Conservation (phyloP, 257 asterid species). For the Fraxinus excelsior region DNA sequence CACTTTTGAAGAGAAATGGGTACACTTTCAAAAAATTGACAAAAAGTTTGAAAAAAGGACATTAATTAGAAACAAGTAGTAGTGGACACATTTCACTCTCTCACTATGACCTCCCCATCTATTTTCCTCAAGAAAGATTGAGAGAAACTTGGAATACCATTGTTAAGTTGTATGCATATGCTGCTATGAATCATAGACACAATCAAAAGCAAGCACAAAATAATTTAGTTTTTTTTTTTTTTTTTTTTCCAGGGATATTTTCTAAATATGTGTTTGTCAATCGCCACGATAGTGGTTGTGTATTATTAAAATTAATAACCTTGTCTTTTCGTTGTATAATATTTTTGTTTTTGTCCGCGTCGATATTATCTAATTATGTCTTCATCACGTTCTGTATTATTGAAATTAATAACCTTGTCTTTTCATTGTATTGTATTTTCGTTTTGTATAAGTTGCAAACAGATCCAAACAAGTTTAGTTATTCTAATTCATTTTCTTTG, state of each 20-base stretch:
- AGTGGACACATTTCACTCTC: no score
- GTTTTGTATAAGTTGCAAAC: not conserved
- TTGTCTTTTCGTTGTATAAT: no score
- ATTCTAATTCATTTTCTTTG: not conserved
- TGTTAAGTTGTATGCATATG: not conserved
- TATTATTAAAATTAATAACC: no score
- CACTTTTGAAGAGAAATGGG: no score
- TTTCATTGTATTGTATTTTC: no score
- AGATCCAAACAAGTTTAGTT: not conserved
- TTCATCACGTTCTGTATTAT: no score
- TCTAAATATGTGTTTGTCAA: not conserved
- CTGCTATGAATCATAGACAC: not conserved
- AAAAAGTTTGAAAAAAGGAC: no score
- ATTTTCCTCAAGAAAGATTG: not conserved
- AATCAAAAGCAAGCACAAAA: not conserved
- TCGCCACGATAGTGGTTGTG: not conserved
- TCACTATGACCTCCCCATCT: no score
- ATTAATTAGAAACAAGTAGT: no score
- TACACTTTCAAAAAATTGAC: no score
- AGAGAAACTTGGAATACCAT: not conserved
- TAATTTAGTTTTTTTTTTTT: not conserved
- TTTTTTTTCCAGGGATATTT: not conserved
- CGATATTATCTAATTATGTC: no score
- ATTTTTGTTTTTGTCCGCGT: no score
- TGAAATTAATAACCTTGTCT: not conserved